These are phyloP conservation scores for Kodamaea kaohsiungensis DNA, from an alignment of 805 yeast genomes.

Conservation along the genomic window DNA sequence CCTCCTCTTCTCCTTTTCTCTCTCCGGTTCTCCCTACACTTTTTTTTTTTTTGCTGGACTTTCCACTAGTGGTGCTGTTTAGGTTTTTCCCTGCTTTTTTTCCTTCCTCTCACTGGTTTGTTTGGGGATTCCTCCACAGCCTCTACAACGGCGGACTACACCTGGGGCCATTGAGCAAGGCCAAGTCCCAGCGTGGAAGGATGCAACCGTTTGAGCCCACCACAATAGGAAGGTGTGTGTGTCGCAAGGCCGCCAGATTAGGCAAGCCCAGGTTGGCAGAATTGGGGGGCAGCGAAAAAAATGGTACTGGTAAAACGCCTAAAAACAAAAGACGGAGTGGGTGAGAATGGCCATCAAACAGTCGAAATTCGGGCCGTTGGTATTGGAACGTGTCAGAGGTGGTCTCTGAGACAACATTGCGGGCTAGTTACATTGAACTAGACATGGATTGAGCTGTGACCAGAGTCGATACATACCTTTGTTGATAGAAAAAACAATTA, in stretches of 20 bases:
- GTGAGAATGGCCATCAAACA: background rate
- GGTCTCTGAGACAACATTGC: background rate
- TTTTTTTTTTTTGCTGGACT: background rate
- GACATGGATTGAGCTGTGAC: background rate
- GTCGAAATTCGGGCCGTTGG: background rate
- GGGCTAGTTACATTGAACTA: background rate
- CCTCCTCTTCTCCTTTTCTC: background rate
- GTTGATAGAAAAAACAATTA: slow-evolving; percentile 9
- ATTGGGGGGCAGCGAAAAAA: slow-evolving; percentile 9
- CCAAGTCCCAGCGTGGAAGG: background rate
- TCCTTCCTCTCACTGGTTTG: background rate
- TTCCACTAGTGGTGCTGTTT: background rate
- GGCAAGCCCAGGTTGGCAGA: slow-evolving; percentile 9
- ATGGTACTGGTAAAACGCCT: background rate
- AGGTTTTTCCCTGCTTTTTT: slow-evolving; percentile 1
- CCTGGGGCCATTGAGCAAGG: background rate
- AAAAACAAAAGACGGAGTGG: slow-evolving; percentile 6
- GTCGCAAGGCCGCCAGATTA: slow-evolving; percentile 9
- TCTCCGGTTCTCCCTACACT: background rate
- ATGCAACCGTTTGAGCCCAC: background rate
- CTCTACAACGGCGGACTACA: background rate
- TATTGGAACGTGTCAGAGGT: background rate
- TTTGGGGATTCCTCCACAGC: background rate
- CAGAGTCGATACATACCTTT: slow-evolving; percentile 5
- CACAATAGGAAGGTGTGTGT: slow-evolving; percentile 9